phyloP scores from a whole-genome alignment of 805 yeast genomes.

The Pichia phayaonensis region DNA sequence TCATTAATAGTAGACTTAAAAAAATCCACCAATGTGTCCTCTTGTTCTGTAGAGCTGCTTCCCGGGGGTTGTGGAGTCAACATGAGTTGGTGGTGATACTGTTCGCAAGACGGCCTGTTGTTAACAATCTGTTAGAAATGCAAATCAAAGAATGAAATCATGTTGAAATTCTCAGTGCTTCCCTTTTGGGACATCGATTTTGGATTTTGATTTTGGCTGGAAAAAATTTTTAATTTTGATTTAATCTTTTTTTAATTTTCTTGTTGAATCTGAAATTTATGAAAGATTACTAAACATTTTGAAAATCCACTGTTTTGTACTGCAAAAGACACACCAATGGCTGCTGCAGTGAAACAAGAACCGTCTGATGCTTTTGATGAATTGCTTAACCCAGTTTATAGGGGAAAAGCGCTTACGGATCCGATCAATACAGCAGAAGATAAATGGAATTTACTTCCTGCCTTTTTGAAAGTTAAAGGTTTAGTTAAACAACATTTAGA shows the following conservation, averaged over 20 bases:
- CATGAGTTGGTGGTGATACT: background rate
- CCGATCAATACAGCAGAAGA: conserved; percentile 87
- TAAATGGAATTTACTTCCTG: conserved; percentile 95
- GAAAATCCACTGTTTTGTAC: background rate
- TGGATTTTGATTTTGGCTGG: background rate
- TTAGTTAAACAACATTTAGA: conserved; percentile 95
- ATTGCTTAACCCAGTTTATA: conserved; percentile 69
- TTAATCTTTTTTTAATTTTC: background rate
- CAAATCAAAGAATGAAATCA: background rate
- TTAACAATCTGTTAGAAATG: background rate
- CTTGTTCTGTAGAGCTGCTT: background rate
- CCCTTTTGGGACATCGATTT: background rate
- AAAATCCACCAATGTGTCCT: conserved; percentile 18
- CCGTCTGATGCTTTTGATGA: conserved; percentile 57
- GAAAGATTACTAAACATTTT: background rate
- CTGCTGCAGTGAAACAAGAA: conserved; percentile 3
- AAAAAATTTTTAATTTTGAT: background rate
- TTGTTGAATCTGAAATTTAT: background rate
- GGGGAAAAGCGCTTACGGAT: conserved; percentile 82
- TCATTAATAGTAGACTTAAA: conserved; percentile 76
- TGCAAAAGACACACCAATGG: background rate
- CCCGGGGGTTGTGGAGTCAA: conserved; percentile 4
- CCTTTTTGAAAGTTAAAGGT: conserved; percentile 92
- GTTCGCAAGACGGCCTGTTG: background rate
- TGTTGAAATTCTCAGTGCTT: background rate